phyloP scores from a whole-genome alignment of 2,329 filamentous ascomycete genomes.

The Colletotrichum limetticola region DNA sequence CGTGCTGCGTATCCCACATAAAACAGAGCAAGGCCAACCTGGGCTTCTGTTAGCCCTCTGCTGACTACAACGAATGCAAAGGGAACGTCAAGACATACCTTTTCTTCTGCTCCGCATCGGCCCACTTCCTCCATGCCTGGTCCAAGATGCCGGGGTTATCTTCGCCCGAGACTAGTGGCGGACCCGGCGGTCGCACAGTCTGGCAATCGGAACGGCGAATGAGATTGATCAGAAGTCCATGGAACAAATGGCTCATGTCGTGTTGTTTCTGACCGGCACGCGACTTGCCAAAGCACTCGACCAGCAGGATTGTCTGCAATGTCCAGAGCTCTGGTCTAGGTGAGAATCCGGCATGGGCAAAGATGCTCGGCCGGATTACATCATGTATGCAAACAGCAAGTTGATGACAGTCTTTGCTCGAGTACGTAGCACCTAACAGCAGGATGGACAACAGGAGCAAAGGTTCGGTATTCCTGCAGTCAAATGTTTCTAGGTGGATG shows the following conservation, averaged over 20 bases:
- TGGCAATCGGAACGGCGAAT: slow-evolving; percentile 50
- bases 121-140: slow-evolving; percentile 62
- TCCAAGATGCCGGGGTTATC: slow-evolving; percentile 52
- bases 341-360: slow-evolving; percentile 66
- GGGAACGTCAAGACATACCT: slow-evolving; percentile 46
- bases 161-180: slow-evolving; percentile 37
- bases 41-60: neutral
- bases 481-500: slow-evolving; percentile 68
- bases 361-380: slow-evolving; percentile 67
- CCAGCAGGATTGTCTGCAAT: slow-evolving; percentile 68
- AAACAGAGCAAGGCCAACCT: slow-evolving; percentile 69
- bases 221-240: slow-evolving; percentile 50
- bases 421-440: slow-evolving; percentile 71
- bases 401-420: slow-evolving; percentile 67
- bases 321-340: slow-evolving; percentile 70
- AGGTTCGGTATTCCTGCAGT: slow-evolving; percentile 59
- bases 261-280: slow-evolving; percentile 71
- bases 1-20: slow-evolving; percentile 74
- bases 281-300: slow-evolving; percentile 74
- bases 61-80: accelerated
- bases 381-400: slow-evolving; percentile 72
- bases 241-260: slow-evolving; percentile 69
- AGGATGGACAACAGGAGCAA: slow-evolving; percentile 65
- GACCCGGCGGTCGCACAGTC: slow-evolving; percentile 41
- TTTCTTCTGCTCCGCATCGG: slow-evolving; percentile 68